These are phyloP conservation scores for Ophiosphaerella herpotricha DNA, from an alignment of 2,329 filamentous ascomycete species.

Conservation along the genomic window DNA sequence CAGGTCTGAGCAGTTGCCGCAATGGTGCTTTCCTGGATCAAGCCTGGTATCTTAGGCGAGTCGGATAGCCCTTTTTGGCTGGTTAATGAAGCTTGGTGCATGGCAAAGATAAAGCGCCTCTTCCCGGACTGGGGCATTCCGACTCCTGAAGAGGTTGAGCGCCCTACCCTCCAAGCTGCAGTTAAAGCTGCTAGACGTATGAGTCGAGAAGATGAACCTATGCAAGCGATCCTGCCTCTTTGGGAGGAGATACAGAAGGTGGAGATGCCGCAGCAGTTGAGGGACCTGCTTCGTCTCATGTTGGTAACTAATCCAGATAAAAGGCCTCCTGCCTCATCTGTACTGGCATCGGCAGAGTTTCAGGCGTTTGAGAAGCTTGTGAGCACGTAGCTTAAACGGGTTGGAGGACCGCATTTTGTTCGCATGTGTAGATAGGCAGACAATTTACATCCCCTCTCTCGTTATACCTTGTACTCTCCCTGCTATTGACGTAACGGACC, in stretches of 20 bases:
- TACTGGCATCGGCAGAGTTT: slow-evolving; percentile 15
- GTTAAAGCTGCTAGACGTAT: slow-evolving; percentile 10
- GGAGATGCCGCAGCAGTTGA: slow-evolving; percentile 13
- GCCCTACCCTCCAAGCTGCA: slow-evolving; percentile 5
- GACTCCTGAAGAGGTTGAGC: slow-evolving; percentile 9
- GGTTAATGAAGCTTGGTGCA: slow-evolving; percentile 13
- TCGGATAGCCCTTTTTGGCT: slow-evolving; percentile 7
- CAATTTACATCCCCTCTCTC: no score
- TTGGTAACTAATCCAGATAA: slow-evolving; percentile 11
- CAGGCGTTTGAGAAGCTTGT: background rate
- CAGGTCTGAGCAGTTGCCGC: slow-evolving; percentile 18
- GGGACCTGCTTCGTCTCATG: slow-evolving; percentile 13
- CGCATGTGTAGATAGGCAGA: no score
- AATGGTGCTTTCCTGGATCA: slow-evolving; percentile 15
- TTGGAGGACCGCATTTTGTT: background rate
- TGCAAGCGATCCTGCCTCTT: slow-evolving; percentile 10
- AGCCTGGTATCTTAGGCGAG: slow-evolving; percentile 11
- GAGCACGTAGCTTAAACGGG: background rate
- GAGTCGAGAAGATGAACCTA: slow-evolving; percentile 6
- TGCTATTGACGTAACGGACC: no score
- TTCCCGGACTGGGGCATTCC: slow-evolving; percentile 6
- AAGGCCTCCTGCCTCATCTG: slow-evolving; percentile 18
- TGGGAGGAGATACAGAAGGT: slow-evolving; percentile 7
- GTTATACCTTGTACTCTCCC: no score
- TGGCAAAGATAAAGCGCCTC: slow-evolving; percentile 20